Conservation (phyloP, 805 yeast species). For the Sugiyamaella valdiviana region DNA sequence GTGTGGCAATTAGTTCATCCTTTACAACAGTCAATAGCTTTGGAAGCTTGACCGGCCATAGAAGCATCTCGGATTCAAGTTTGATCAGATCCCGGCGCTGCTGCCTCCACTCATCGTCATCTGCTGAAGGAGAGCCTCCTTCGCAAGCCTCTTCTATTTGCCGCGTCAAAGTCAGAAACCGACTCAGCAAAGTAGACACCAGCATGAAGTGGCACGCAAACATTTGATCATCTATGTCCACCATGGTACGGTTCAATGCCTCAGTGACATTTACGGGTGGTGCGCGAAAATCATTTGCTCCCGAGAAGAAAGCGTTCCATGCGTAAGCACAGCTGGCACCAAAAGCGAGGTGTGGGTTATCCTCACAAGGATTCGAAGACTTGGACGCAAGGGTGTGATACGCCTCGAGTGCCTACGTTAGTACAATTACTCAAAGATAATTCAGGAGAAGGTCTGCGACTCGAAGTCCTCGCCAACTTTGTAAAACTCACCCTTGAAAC, state of each 20-base stretch:
- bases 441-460: no score
- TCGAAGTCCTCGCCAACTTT: no score
- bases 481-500: no score
- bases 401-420: slow-evolving; percentile 4
- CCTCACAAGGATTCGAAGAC: neutral
- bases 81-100: slow-evolving; percentile 4
- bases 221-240: slow-evolving; percentile 4
- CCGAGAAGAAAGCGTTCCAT: slow-evolving; percentile 9
- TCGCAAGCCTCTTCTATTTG: neutral
- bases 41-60: slow-evolving; percentile 18
- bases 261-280: slow-evolving; percentile 1
- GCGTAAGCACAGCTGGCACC: slow-evolving; percentile 9
- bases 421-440: no score
- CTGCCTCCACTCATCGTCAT: slow-evolving; percentile 1
- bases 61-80: slow-evolving; percentile 14
- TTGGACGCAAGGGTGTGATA: neutral
- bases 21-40: slow-evolving; percentile 15
- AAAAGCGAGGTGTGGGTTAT: neutral
- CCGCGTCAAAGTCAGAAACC: slow-evolving; percentile 2
- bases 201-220: slow-evolving; percentile 13
- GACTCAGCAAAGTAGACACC: slow-evolving; percentile 9
- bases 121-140: neutral
- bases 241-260: neutral
- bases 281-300: neutral
- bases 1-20: slow-evolving; percentile 16